Evolutionary conservation across 345 rosid species (phyloP).

Genomic region (Eucalyptus cloeziana): DNA sequence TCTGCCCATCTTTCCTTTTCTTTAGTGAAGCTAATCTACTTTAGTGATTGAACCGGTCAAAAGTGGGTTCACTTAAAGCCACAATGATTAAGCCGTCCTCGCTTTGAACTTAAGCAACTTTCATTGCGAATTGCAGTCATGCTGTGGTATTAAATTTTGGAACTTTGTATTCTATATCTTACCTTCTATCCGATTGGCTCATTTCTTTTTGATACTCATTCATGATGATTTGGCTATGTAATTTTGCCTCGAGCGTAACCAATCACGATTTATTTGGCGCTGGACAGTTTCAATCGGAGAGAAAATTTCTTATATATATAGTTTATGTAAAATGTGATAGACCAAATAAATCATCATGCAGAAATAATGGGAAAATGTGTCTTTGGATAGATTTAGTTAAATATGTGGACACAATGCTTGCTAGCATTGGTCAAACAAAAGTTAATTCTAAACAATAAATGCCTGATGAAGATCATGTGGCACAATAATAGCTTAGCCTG

Average conservation of each 20-base stretch:
- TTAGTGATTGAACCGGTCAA: not conserved
- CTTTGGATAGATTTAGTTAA: not conserved
- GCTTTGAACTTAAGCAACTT: not conserved
- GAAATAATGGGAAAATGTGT: not conserved
- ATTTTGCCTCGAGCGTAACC: not conserved
- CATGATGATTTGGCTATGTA: not conserved
- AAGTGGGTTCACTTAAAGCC: not conserved
- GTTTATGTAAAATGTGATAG: not conserved
- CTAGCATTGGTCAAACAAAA: not conserved
- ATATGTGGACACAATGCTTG: not conserved
- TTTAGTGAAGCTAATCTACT: not conserved
- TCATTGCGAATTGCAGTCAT: not conserved
- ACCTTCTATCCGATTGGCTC: not conserved
- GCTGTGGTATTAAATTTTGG: not conserved
- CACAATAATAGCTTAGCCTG: not conserved
- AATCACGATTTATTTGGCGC: not conserved
- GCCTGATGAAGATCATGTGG: not conserved
- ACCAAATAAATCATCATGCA: not conserved
- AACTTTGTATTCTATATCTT: not conserved
- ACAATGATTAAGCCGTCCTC: not conserved
- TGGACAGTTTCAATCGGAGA: not conserved
- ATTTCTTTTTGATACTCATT: not conserved
- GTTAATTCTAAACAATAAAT: not conserved
- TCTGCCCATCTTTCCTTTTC: not conserved
- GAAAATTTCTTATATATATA: not conserved